phyloP scores from a whole-genome alignment of 495 filamentous ascomycete genomes.

The Penicillium waksmanii region DNA sequence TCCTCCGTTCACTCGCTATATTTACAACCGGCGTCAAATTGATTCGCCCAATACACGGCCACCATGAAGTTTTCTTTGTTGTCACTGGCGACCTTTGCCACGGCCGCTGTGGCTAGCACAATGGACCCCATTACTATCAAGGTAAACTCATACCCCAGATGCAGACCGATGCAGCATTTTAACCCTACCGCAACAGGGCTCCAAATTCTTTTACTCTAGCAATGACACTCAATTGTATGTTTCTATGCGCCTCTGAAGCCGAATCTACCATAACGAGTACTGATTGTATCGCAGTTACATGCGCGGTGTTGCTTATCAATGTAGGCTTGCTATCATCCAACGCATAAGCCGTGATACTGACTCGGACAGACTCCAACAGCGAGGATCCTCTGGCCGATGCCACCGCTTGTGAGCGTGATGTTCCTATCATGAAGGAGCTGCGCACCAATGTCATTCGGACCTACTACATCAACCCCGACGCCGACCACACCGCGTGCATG shows the following conservation, averaged over 20 bases:
- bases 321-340: conserved; percentile 35
- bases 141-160: conserved; percentile 35
- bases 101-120: conserved; percentile 54
- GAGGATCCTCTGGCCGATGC: conserved; percentile 73
- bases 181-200: conserved; percentile 50
- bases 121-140: conserved; percentile 74
- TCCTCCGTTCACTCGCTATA: conserved; percentile 28
- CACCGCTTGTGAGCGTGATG: conserved; percentile 73
- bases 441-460: conserved; percentile 90
- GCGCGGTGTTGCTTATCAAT: conserved; percentile 88
- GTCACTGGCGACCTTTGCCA: conserved; percentile 52
- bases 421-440: conserved; percentile 76
- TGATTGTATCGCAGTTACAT: conserved; percentile 58
- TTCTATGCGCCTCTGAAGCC: too few species aligned
- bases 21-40: conserved; percentile 7
- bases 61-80: conserved; percentile 49
- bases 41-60: conserved; percentile 11
- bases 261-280: neutral
- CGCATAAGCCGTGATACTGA: neutral
- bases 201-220: conserved; percentile 79
- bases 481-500: conserved; percentile 87
- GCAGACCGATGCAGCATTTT: conserved; percentile 10
- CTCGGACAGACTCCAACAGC: conserved; percentile 32
- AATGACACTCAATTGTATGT: conserved; percentile 80
- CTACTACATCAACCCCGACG: conserved; percentile 83